phyloP scores from a whole-genome alignment of 2,329 filamentous ascomycete species.

The Rutstroemia sp. region DNA sequence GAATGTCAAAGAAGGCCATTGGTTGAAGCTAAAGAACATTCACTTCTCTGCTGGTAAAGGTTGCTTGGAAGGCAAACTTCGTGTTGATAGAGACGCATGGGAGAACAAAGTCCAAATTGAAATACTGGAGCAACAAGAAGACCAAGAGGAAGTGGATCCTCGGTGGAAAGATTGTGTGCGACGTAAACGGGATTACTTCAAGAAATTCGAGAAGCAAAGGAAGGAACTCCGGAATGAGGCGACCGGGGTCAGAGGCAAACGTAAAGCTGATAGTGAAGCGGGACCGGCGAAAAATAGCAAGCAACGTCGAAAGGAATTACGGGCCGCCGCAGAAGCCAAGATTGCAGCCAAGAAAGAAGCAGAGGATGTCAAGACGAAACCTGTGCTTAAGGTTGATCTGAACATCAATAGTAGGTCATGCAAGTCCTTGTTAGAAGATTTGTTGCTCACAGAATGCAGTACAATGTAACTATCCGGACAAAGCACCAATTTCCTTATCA shows the following conservation, averaged over 20 bases:
- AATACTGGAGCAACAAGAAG: constrained; percentile 37
- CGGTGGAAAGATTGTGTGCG: constrained; percentile 50
- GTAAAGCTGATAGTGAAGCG: constrained; percentile 17
- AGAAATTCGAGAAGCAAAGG: constrained; percentile 33
- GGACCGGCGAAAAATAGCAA: constrained; percentile 17
- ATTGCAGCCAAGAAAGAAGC: constrained; percentile 25
- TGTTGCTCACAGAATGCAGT: constrained; percentile 27
- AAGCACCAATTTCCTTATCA: not conserved
- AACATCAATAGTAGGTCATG: constrained; percentile 31
- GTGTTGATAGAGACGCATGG: constrained; percentile 45
- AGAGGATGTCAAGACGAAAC: constrained; percentile 19
- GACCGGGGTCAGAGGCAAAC: constrained; percentile 27
- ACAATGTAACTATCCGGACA: constrained; percentile 27
- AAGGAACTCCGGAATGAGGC: constrained; percentile 32
- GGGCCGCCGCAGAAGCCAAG: constrained; percentile 24
- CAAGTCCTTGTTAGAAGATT: too few relatives aligned
- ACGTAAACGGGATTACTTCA: constrained; percentile 57
- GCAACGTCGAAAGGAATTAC: constrained; percentile 24
- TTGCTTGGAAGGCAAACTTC: constrained; percentile 63
- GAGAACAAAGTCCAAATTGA: constrained; percentile 51
- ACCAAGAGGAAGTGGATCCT: constrained; percentile 37
- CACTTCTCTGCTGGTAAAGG: constrained; percentile 50
- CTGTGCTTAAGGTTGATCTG: constrained; percentile 14
- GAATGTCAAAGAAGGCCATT: constrained; percentile 49
- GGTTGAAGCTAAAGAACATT: constrained; percentile 65